Evolutionary conservation across 2,329 filamentous ascomycete species (phyloP), one percentile per base, ranked within the genome.

Genomic region (Fusarium kyushuense): DNA sequence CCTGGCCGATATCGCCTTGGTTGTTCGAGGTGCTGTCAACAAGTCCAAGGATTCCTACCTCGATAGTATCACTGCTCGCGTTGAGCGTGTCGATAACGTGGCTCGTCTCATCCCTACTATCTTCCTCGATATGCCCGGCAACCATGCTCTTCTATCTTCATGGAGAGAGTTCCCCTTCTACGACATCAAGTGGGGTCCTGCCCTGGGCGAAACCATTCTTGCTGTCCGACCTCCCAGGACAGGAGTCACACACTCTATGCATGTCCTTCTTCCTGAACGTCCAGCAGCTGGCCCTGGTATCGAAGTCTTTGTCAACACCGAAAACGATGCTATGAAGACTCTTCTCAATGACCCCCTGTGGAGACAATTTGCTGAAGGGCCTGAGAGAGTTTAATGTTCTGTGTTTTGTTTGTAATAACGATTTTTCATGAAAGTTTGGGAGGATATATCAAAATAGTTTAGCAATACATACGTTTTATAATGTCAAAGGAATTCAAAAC

Each of bases 141-240:
- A 56, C 1, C 59, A 63, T 16, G 49, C 25, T 2, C n/a, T 63
- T 3, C 19, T 63, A 4, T 63, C 59, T 1, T 63, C 59, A 1
- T 63, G 59, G 59, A 55, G 59, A 35, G 59, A 63, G 21, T 63
- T 63, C 19, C 42, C 49, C 0, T 63, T 63, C 11, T 63, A 63
- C n/a, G 36, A 63, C 5, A 46, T 63, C 3, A 53, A 57, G n/a
- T 63, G 59, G 59, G 59, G 59, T 3, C 32, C 58, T n/a, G 58
- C 27, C 0, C 16, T 63, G 3, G 59, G 59, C 1, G 32, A 8
- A 1, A 29, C 6, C 2, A 42, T 63, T 2, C 45, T 63, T 3
- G 59, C 59, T 8, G 21, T 63, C 30, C 42, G 59, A 14, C 48
- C 58, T 1, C 59, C 59, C 0, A 57, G 40, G 3, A 51, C 33